Evolutionary conservation across 176 grass and related monocot species (phyloP).

Genomic region (Carex kokanica): DNA sequence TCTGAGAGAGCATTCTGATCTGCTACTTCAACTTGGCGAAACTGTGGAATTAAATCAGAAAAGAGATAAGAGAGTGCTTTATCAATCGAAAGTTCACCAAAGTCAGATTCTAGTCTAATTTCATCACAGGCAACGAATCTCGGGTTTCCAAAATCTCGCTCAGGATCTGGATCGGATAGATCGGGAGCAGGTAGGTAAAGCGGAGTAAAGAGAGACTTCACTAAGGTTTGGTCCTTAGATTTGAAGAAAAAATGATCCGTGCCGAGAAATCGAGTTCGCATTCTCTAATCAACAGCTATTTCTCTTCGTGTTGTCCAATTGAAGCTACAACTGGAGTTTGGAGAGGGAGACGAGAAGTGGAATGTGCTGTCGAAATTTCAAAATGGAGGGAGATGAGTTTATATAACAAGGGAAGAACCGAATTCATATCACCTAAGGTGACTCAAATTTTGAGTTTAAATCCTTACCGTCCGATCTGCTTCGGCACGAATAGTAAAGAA

Average conservation of each 20-base stretch:
- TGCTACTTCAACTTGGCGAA: slow-evolving; percentile 34
- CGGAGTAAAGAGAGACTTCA: slow-evolving; percentile 38
- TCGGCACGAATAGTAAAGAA: no score
- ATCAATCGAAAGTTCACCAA: slow-evolving; percentile 38
- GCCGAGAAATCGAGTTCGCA: slow-evolving; percentile 80
- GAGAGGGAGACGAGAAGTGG: slow-evolving; percentile 11
- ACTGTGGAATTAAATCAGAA: slow-evolving; percentile 42
- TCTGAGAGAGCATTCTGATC: slow-evolving; percentile 5
- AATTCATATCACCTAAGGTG: no score
- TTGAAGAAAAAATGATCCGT: slow-evolving; percentile 55
- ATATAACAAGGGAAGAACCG: neutral
- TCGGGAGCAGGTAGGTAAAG: slow-evolving; percentile 54
- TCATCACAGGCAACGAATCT: slow-evolving; percentile 25
- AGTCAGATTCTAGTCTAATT: slow-evolving; percentile 20
- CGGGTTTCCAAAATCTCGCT: slow-evolving; percentile 19
- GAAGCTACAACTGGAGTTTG: neutral
- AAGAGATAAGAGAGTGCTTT: slow-evolving; percentile 53
- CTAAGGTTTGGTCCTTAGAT: slow-evolving; percentile 36
- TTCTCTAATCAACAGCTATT: slow-evolving; percentile 14
- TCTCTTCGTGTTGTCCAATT: slow-evolving; percentile 4
- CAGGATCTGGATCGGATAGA: slow-evolving; percentile 24
- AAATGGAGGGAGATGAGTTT: slow-evolving; percentile 17
- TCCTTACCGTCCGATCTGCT: no score
- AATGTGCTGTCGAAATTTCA: slow-evolving; percentile 1
- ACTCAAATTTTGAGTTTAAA: no score